Evolutionary conservation across 306 rosid genomes (phyloP), one percentile per base, ranked within the genome.

Genomic region (Quercus mongolica): DNA sequence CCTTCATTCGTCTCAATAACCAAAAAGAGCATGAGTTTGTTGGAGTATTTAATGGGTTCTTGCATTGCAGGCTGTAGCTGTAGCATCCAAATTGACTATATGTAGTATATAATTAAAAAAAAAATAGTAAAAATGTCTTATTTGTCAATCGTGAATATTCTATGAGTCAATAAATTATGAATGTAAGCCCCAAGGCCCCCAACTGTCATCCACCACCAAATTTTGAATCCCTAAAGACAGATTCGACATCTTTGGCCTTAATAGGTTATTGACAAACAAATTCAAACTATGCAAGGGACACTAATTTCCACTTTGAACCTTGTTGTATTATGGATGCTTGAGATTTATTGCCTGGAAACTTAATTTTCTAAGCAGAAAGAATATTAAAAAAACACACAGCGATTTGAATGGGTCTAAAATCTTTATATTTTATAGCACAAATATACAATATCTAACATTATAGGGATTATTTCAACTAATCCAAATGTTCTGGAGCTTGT

Each of bases 121-220:
- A 78, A 77, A 25, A 59, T 35, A 46, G 73, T 78, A 19, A 54
- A 62, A 35, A 64, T 72, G 81, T 19, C 35, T 14, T 23, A 33
- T 61, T 20, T 72, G 87, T 73, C 79, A 44, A 58, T 74, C 49
- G 59, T 75, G 67, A 64, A 64, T 64, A 64, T 21, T 46, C 52
- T 46, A 21, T 21, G 71, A 21, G 75, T 77, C 79, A 75, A 56
- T 63, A 44, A 49, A 74, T 67, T 71, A 56, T 63, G 31, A 49
- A 74, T 67, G 76, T 75, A 84, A 65, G n/a, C 69, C 56, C 73
- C 89, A 80, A 46, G 52, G 52, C 52, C 52, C 52, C 52, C 52
- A 80, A 77, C 89, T 77, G 81, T 56, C 83, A 73, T 77, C 80
- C 86, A 85, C 75, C 62, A 72, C 51, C 67, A 77, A 56, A 5